Percentiles rank a stretch among this genome's conserved stretches.
These are phyloP conservation scores for Cryomyces minteri DNA, from an alignment of 495 filamentous ascomycete genomes.

Conservation along the genomic window DNA sequence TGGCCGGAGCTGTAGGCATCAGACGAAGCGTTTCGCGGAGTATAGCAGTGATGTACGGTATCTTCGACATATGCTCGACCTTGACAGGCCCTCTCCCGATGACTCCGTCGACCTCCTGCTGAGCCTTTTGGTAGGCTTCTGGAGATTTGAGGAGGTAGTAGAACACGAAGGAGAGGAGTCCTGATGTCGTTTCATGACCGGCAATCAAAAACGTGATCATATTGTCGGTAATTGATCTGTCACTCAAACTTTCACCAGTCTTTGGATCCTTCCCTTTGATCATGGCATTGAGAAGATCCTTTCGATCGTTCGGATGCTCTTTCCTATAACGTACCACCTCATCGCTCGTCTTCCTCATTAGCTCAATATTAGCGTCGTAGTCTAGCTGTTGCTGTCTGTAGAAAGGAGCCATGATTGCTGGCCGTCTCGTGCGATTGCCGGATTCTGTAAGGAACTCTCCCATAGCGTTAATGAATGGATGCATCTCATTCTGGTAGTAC, in stretches of 20 bases:
- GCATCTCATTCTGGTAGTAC: slow-evolving; percentile 12
- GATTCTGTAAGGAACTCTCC: slow-evolving; percentile 9
- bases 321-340: slow-evolving; percentile 8
- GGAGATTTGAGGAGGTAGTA: slow-evolving; percentile 46
- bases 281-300: slow-evolving; percentile 17
- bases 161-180: slow-evolving; percentile 25
- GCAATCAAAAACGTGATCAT: slow-evolving; percentile 17
- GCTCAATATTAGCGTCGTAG: slow-evolving; percentile 11
- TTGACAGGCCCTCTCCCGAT: slow-evolving; percentile 43
- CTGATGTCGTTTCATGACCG: slow-evolving; percentile 16
- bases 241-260: slow-evolving; percentile 11
- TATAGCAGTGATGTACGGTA: slow-evolving; percentile 44
- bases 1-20: slow-evolving; percentile 40
- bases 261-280: slow-evolving; percentile 13
- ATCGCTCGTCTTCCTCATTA: slow-evolving; percentile 11
- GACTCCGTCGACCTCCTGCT: slow-evolving; percentile 48
- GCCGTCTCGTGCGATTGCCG: slow-evolving; percentile 7
- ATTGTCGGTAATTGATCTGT: slow-evolving; percentile 13
- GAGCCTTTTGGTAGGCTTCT: slow-evolving; percentile 34
- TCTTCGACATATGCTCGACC: slow-evolving; percentile 46
- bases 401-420: slow-evolving; percentile 6
- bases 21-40: slow-evolving; percentile 57
- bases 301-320: slow-evolving; percentile 11
- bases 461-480: slow-evolving; percentile 11
- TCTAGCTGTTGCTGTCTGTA: slow-evolving; percentile 8